Conservation (phyloP, 2,329 filamentous ascomycete species). For the Phoma sp. region DNA sequence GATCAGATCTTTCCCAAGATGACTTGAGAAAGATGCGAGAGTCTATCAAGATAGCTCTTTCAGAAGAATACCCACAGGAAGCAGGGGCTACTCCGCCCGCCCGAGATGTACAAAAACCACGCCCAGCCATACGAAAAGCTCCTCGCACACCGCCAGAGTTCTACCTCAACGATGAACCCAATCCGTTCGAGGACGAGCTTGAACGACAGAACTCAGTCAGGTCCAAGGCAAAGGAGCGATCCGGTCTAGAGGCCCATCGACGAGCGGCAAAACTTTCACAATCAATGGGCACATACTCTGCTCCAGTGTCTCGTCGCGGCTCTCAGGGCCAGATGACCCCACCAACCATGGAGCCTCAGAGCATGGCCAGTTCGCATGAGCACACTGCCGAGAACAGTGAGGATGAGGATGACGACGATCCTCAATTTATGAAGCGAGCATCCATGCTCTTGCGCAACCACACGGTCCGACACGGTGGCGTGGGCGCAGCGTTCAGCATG, state of each 20-base stretch:
- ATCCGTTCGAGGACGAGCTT: constrained; percentile 42
- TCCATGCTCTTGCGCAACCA: constrained; percentile 45
- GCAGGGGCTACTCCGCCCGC: constrained; percentile 23
- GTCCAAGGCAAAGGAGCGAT: constrained; percentile 39
- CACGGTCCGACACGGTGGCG: constrained; percentile 30
- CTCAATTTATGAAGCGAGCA: constrained; percentile 53
- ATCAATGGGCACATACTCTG: constrained; percentile 47
- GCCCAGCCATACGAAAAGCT: constrained; percentile 48
- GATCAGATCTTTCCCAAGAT: constrained; percentile 45
- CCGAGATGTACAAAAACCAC: constrained; percentile 43
- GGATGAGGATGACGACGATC: constrained; percentile 38
- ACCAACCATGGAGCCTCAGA: constrained; percentile 29
- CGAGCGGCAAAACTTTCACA: constrained; percentile 46
- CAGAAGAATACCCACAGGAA: constrained; percentile 35
- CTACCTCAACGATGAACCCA: constrained; percentile 41
- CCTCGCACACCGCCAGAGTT: constrained; percentile 44
- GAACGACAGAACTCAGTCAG: constrained; percentile 16
- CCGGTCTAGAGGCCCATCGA: constrained; percentile 45
- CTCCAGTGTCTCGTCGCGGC: constrained; percentile 44
- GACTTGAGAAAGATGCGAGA: constrained; percentile 43
- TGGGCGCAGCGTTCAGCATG: constrained; percentile 23
- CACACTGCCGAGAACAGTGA: constrained; percentile 34
- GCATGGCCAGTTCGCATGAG: constrained; percentile 25
- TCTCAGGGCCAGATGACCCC: constrained; percentile 40
- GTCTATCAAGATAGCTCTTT: constrained; percentile 46